phyloP scores from a whole-genome alignment of 2,329 filamentous ascomycete genomes.

The Metarhizium anisopliae region DNA sequence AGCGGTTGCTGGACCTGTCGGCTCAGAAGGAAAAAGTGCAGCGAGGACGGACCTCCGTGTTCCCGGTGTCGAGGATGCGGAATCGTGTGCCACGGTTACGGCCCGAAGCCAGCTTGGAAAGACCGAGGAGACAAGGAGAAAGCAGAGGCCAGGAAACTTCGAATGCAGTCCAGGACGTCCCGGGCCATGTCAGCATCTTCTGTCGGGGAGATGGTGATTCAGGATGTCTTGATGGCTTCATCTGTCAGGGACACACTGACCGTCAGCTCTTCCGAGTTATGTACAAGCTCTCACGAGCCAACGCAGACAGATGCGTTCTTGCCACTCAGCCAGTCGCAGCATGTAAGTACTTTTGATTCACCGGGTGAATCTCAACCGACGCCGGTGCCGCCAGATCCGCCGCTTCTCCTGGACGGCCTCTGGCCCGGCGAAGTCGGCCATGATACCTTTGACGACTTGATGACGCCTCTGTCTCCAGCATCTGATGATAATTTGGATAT shows the following conservation, averaged over 20 bases:
- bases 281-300: not conserved
- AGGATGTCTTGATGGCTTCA: not conserved
- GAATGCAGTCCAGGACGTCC: not conserved
- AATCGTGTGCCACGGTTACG: constrained; percentile 5
- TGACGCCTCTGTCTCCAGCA: not conserved
- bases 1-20: constrained; percentile 6
- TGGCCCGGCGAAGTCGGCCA: not conserved
- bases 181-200: not conserved
- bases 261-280: not conserved
- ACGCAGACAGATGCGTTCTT: not conserved
- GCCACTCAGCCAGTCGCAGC: not conserved
- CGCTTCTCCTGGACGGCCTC: not conserved
- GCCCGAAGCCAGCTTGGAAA: constrained; percentile 4
- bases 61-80: not conserved
- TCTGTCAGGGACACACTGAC: not conserved
- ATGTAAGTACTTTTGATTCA: not conserved
- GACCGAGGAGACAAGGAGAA: constrained; percentile 2
- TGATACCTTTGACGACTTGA: not conserved
- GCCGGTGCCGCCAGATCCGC: too few relatives aligned
- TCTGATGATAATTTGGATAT: not conserved
- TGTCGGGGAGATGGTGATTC: not conserved
- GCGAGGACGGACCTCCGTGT: constrained; percentile 1
- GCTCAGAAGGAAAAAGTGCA: constrained; percentile 1
- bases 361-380: not conserved
- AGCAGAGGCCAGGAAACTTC: constrained; percentile 1